Conservation (phyloP, 2,329 filamentous ascomycete species). For the Ophiostoma australiae region DNA sequence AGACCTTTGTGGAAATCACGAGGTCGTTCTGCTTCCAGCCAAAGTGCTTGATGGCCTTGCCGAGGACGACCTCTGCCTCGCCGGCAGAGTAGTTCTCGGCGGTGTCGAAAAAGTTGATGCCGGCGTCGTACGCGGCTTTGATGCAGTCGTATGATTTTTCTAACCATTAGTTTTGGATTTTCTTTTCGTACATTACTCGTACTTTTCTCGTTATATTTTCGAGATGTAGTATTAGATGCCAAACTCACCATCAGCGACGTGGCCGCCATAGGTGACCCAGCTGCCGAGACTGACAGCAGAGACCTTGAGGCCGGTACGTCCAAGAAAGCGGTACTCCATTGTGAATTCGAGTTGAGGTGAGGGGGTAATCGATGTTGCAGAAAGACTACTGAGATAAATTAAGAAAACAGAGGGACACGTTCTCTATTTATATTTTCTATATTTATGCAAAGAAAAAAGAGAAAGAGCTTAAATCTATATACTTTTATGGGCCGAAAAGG, state of each 20-base stretch:
- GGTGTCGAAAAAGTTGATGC: constrained; percentile 63
- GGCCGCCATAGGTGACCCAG: constrained; percentile 71
- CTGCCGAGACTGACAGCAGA: constrained; percentile 67
- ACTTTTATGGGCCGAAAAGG: neutral
- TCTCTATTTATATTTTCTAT: neutral
- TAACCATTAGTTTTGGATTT: neutral
- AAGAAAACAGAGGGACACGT: neutral
- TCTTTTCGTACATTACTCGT: too few species aligned
- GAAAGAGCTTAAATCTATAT: neutral
- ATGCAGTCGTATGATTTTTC: constrained; percentile 47
- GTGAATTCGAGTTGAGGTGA: neutral
- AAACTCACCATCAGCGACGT: constrained; percentile 59
- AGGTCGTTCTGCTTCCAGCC: constrained; percentile 52
- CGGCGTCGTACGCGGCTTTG: constrained; percentile 57
- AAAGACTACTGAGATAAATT: neutral
- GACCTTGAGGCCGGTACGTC: constrained; percentile 67
- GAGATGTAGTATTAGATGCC: too few species aligned
- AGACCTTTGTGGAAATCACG: constrained; percentile 48
- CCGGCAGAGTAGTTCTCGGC: constrained; percentile 52
- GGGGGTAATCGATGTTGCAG: neutral
- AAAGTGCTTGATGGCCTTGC: constrained; percentile 48
- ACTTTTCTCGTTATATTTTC: too few species aligned
- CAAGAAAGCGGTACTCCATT: constrained; percentile 69
- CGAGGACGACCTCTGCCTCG: constrained; percentile 49
- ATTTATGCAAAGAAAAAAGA: neutral